phyloP scores from a whole-genome alignment of 139 green algal species.

The Coccomyxa sp. region DNA sequence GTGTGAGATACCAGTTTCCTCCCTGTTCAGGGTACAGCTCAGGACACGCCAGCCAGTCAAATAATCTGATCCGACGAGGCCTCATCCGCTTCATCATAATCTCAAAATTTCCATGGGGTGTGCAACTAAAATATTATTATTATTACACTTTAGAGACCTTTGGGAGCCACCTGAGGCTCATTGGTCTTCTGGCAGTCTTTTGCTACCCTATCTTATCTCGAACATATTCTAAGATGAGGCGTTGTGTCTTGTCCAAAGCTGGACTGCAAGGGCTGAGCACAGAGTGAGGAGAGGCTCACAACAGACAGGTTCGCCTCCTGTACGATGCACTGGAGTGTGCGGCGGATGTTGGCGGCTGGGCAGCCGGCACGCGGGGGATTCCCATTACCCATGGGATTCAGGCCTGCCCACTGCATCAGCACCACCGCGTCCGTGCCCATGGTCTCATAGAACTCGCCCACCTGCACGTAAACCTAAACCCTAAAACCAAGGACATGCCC shows the following conservation, averaged over 20 bases:
- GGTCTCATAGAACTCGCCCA: conserved; percentile 87
- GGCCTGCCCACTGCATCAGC: conserved; percentile 68
- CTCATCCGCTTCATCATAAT: too few species aligned
- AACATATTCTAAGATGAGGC: too few species aligned
- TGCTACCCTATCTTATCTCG: too few species aligned
- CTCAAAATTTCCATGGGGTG: too few species aligned
- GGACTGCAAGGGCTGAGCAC: neutral
- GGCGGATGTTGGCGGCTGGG: conserved; percentile 59
- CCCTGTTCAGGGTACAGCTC: too few species aligned
- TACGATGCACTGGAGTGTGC: conserved; percentile 57
- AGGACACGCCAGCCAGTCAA: too few species aligned
- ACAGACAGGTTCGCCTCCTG: conserved; percentile 47
- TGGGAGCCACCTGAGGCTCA: too few species aligned
- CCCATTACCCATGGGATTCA: conserved; percentile 74
- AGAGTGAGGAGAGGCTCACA: conserved; percentile 10
- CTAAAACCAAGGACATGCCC: neutral
- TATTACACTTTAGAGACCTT: too few species aligned
- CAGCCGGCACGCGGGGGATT: conserved; percentile 66
- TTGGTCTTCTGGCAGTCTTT: too few species aligned
- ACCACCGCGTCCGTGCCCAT: conserved; percentile 81
- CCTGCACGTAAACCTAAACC: conserved; percentile 14
- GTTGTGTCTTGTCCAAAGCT: neutral
- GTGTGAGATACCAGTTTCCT: too few species aligned
- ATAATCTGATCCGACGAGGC: too few species aligned
- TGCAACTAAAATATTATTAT: too few species aligned